Evolutionary conservation across 306 rosid species (phyloP).

Genomic region (Vicia villosa): DNA sequence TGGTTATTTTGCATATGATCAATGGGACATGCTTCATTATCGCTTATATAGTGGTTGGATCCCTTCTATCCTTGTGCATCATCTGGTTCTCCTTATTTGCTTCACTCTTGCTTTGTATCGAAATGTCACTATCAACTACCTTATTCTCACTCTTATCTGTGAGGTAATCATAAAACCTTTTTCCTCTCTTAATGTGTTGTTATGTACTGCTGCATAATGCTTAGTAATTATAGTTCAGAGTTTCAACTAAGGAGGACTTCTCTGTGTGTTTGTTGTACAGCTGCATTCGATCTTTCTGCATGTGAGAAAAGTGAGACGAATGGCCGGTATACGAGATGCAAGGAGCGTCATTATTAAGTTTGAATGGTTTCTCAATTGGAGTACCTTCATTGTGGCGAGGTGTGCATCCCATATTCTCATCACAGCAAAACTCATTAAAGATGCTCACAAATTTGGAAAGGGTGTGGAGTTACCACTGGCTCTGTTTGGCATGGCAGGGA

Average conservation of each 20-base stretch:
- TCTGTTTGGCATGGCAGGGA: slow-evolving; percentile 82
- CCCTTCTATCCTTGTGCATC: slow-evolving; percentile 86
- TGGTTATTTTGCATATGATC: slow-evolving; percentile 98
- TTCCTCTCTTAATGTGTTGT: slow-evolving; percentile 2
- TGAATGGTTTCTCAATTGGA: slow-evolving; percentile 93
- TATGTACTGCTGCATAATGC: slow-evolving; percentile 8
- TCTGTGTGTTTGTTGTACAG: slow-evolving; percentile 53
- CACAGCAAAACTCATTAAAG: slow-evolving; percentile 73
- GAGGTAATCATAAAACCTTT: slow-evolving; percentile 57
- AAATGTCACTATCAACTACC: slow-evolving; percentile 92
- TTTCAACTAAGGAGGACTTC: slow-evolving; percentile 28
- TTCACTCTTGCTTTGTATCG: slow-evolving; percentile 90
- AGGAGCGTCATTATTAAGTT: slow-evolving; percentile 52
- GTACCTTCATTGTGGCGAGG: slow-evolving; percentile 71
- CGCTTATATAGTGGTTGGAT: slow-evolving; percentile 74
- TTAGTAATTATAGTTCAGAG: not conserved
- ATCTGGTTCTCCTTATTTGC: slow-evolving; percentile 85
- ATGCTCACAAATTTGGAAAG: slow-evolving; percentile 69
- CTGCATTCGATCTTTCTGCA: slow-evolving; percentile 89
- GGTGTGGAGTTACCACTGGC: slow-evolving; percentile 94
- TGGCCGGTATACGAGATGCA: slow-evolving; percentile 72
- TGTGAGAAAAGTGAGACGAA: slow-evolving; percentile 73
- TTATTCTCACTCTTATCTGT: slow-evolving; percentile 89
- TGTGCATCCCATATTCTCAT: slow-evolving; percentile 66
- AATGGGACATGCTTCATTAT: slow-evolving; percentile 86